Percentiles rank a stretch among this genome's conserved stretches.
These are phyloP conservation scores for Terana coerulea DNA, from an alignment of 768 basidiomycete species.

Conservation along the genomic window DNA sequence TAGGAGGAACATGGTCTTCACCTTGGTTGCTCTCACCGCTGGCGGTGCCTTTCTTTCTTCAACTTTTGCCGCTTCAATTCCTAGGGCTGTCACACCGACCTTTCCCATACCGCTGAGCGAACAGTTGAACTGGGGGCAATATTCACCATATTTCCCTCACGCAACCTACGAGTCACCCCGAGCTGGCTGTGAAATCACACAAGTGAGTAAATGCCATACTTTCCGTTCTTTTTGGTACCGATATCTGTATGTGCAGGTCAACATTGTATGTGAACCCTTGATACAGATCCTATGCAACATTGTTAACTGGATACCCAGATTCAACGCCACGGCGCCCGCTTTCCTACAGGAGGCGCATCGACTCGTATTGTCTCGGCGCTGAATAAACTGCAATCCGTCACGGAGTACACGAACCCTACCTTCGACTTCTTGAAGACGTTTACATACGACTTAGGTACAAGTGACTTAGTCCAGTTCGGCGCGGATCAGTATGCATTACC, in stretches of 20 bases:
- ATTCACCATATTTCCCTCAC: slow-evolving; percentile 56
- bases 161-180: slow-evolving; percentile 45
- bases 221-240: neutral
- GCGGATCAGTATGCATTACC: slow-evolving; percentile 52
- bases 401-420: slow-evolving; percentile 38
- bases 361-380: slow-evolving; percentile 44
- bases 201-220: slow-evolving; percentile 34
- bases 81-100: neutral
- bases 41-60: neutral
- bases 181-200: slow-evolving; percentile 46
- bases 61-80: neutral
- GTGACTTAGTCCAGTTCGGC: slow-evolving; percentile 66
- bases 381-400: slow-evolving; percentile 47
- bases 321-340: slow-evolving; percentile 79
- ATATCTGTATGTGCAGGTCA: slow-evolving; percentile 43
- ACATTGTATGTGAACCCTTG: slow-evolving; percentile 60
- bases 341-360: slow-evolving; percentile 54
- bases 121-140: slow-evolving; percentile 46
- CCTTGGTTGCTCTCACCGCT: neutral
- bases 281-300: too few species aligned
- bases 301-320: slow-evolving; percentile 40
- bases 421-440: slow-evolving; percentile 59
- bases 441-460: slow-evolving; percentile 52
- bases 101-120: slow-evolving; percentile 8
- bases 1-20: neutral